Conservation (phyloP, 2,329 filamentous ascomycete species). For the Albophoma yamanashiensis region DNA sequence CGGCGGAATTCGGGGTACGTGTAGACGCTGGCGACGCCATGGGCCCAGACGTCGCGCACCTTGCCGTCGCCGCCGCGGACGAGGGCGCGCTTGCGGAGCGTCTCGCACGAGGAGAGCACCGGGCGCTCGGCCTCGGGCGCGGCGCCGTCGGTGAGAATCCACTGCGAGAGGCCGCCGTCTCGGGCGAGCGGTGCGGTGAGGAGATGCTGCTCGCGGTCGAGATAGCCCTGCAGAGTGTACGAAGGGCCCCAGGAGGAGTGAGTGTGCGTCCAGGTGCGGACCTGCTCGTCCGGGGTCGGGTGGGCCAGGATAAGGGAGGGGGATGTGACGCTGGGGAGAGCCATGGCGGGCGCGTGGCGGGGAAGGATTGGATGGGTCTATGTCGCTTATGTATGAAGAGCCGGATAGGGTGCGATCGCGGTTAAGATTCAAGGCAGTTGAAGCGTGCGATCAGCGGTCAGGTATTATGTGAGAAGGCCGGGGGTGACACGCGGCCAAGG, state of each 20-base stretch:
- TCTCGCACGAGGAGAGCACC: conserved; percentile 54
- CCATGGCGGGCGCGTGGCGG: background rate
- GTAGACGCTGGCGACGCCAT: conserved; percentile 76
- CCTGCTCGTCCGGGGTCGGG: conserved; percentile 45
- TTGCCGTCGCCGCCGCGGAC: conserved; percentile 24
- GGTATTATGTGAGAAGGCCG: background rate
- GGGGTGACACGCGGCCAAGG: background rate
- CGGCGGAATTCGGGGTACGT: conserved; percentile 57
- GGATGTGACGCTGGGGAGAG: conserved; percentile 11
- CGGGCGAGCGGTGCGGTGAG: conserved; percentile 45
- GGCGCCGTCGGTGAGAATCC: conserved; percentile 47
- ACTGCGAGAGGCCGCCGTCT: conserved; percentile 48
- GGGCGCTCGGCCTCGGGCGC: conserved; percentile 30
- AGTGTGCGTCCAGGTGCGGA: conserved; percentile 43
- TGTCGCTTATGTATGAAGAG: background rate
- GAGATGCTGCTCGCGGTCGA: conserved; percentile 48
- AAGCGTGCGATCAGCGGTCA: background rate
- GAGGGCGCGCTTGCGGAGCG: conserved; percentile 48
- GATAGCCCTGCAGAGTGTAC: conserved; percentile 42
- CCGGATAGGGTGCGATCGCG: background rate
- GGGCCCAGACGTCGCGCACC: conserved; percentile 45
- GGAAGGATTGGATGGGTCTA: background rate
- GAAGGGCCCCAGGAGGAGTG: conserved; percentile 48
- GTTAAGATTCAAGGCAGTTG: background rate
- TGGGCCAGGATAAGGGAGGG: conserved; percentile 31